Base-by-base conservation (phyloP, 352 stramenopile genomes). In the Phytophthora idaei region DNA sequence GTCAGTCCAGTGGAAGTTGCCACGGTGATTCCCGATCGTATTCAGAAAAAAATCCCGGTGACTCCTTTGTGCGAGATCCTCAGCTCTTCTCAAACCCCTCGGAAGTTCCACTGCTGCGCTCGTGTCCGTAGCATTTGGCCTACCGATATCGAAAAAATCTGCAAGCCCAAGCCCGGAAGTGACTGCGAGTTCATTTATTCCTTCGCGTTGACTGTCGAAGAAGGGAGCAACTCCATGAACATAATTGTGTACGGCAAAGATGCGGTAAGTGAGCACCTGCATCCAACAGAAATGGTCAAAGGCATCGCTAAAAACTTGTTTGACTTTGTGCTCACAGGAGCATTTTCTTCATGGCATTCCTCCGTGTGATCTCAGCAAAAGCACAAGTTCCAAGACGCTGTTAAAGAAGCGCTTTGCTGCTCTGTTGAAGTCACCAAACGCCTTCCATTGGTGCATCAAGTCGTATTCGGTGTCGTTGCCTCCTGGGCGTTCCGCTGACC, bases 241-340 rank as follows among this genome's bases (percentile, higher is more conserved):
- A 74, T 82, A 37, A 92, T 92, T 67, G 73, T 89, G 5, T 79
- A 92, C 60, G 83, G 83, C 25, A 78, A 77, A 46, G 83, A 94
- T 46, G 85, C 82, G 66, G 85, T 94, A 76, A 64, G 81, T 74
- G 5, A 59, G 34, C 6, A 27, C 5, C 14, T 29, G 21, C 14
- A 14, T 47, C 5, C 34, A 12, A 9, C 34, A 39, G 34, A 39
- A 4, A 39, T 39, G 34, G 8, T 4, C 41, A 25, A 50, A n/a
- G 31, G 4, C 6, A 3, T 29, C 21, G 21, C 21, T 21, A 21
- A 21, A 21, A 21, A 21, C 21, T 21, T 21, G 21, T 21, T 21
- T 21, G 21, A 21, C 21, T 39, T 36, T 50, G n/a, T 60, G 9
- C 45, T 55, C 6, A 55, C 42, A 93, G 85, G 83, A 90, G 45